A percentile compares a stretch with the other conserved stretches of the same genome.
These are phyloP conservation scores for Phytopythium montanum DNA, from an alignment of 352 stramenopile genomes.

Conservation along the genomic window DNA sequence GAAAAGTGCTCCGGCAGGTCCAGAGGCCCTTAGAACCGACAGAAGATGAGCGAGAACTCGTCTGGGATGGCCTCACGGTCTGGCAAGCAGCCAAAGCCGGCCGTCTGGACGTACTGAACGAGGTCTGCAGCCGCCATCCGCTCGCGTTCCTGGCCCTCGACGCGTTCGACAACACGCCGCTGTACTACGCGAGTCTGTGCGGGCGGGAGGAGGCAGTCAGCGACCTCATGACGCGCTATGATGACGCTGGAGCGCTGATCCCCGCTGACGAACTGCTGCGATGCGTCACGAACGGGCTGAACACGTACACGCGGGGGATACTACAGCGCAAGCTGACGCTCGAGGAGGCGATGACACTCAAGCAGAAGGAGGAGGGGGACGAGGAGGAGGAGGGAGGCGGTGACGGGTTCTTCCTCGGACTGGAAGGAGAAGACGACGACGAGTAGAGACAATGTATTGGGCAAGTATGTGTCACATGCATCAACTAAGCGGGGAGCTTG, in stretches of 20 bases:
- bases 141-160: slow-evolving; percentile 22
- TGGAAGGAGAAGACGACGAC: not conserved
- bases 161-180: slow-evolving; percentile 27
- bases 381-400: slow-evolving; percentile 8
- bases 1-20: slow-evolving; percentile 19
- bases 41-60: slow-evolving; percentile 1
- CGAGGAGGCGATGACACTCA: slow-evolving; percentile 14
- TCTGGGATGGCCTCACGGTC: slow-evolving; percentile 20
- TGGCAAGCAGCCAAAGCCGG: slow-evolving; percentile 35
- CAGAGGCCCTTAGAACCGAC: slow-evolving; percentile 10
- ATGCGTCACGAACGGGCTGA: slow-evolving; percentile 33
- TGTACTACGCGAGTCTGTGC: slow-evolving; percentile 34
- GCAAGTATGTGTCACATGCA: too few relatives aligned
- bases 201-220: slow-evolving; percentile 20
- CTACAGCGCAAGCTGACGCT: slow-evolving; percentile 30
- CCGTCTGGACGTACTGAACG: slow-evolving; percentile 13
- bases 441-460: not conserved
- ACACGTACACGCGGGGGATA: slow-evolving; percentile 14
- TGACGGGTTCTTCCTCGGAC: slow-evolving; percentile 12
- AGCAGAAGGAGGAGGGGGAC: slow-evolving; percentile 12
- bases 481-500: too few relatives aligned
- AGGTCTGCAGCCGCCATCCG: slow-evolving; percentile 15
- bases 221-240: slow-evolving; percentile 24
- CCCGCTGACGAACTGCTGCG: slow-evolving; percentile 23
- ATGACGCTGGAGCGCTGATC: slow-evolving; percentile 10